A percentile compares a stretch with the other conserved stretches of the same genome.
These are phyloP conservation scores for Termitomyces sp. DNA, from an alignment of 768 basidiomycete genomes.

Conservation along the genomic window DNA sequence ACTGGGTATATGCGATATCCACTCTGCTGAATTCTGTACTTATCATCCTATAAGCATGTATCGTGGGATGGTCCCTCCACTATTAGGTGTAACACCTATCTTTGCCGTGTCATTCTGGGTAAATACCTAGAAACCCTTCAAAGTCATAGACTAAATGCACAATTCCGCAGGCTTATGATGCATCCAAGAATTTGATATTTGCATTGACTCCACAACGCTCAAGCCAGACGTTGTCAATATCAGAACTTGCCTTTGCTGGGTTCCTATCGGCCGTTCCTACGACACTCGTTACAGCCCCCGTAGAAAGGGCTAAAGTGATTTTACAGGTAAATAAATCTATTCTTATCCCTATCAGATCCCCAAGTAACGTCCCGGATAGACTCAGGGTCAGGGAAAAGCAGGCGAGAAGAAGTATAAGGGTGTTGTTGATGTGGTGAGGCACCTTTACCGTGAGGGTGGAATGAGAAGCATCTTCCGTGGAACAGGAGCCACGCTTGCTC, in stretches of 20 bases:
- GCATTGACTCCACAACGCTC: constrained; percentile 75
- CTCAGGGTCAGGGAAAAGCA: constrained; percentile 75
- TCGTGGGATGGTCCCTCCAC: constrained; percentile 89
- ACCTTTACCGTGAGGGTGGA: constrained; percentile 93
- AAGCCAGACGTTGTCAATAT: constrained; percentile 56
- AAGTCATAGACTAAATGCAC: neutral
- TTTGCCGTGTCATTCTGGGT: constrained; percentile 99
- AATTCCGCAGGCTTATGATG: constrained; percentile 76
- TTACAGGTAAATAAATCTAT: constrained; percentile 62
- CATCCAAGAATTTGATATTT: constrained; percentile 84
- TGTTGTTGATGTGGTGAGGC: constrained; percentile 85
- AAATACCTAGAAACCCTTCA: constrained; percentile 12
- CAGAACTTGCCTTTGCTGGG: constrained; percentile 88
- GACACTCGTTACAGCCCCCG: constrained; percentile 90
- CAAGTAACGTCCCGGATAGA: constrained; percentile 36
- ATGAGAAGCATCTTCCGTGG: constrained; percentile 90
- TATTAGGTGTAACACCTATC: constrained; percentile 95
- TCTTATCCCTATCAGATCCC: neutral
- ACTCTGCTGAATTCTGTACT: neutral
- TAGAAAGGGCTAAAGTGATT: constrained; percentile 95
- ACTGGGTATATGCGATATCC: constrained; percentile 58
- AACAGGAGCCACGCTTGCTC: constrained; percentile 86
- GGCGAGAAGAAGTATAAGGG: constrained; percentile 78
- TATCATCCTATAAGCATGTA: constrained; percentile 55
- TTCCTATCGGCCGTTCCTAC: constrained; percentile 93